Base-by-base conservation (phyloP, 768 basidiomycete genomes). In the Neoboletus brunneissimus region DNA sequence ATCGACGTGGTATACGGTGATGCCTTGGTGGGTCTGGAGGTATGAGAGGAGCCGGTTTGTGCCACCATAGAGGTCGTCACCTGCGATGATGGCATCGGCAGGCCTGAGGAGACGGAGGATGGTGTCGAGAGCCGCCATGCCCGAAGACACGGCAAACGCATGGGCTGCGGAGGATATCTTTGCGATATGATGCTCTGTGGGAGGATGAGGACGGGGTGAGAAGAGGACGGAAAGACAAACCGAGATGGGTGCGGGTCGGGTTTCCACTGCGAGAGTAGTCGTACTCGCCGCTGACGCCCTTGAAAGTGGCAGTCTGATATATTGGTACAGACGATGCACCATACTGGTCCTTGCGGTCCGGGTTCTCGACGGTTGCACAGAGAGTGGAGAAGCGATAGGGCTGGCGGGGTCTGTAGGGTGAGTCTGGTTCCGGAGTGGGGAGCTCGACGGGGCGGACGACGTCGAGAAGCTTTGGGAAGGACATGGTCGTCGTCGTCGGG, bases 241-340 rank as follows among this genome's bases (percentile, higher is more conserved):
- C 91, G 56, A 99, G 83, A 73, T 97, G 94, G 49, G 86, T 94
- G 70, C 97, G 80, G 9, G 97, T 99, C 3, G 97, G 97, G 72
- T 99, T 99, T 31, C 97, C 97, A 66, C 91, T 94, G 57, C 97
- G 81, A 13, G 90, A 81, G 74, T 98, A 99, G 74, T 98, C 96
- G 68, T 94, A 99, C 64, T 87, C 82, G 50, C 89, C 91, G 18
- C 79, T 81, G 42, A 96, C 76, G 45, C 96, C 97, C 76, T 98
- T 98, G 84, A 99, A 98, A 0, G 97, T 99, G 9, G 97, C 85
- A 1, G 94, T 89, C 76, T 98, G 97, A 75, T 98, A 99, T 73
- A 99, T 98, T 22, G 97, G 97, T 1, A 98, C 93, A 8, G 89
- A 89, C 63, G 90, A 93, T 56, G 91, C 87, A 20, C 94, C 94